Evolutionary conservation across 305 asterid species (phyloP), one percentile per base, ranked within the genome.

Genomic region (Fraxinus albicans): DNA sequence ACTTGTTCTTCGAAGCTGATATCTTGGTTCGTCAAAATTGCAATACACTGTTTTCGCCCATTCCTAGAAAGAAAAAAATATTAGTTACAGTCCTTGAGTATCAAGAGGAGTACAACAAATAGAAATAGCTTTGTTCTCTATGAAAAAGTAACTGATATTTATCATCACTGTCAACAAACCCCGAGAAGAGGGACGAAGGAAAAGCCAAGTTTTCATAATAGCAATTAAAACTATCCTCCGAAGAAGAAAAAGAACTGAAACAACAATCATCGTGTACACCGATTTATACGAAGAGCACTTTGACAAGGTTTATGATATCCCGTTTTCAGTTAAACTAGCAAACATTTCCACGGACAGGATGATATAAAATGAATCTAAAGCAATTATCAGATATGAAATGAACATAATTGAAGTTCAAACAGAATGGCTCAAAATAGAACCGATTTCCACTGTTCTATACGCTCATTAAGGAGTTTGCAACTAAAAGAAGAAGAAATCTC

Each of bases 1-100:
- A 81, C 86, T 90, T 2, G 97, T 93, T 90, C 98, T 86, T 76
- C 97, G 90, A 19, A 93, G 92, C 89, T 94, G 98, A 82, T 88
- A 93, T 88, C 92, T 91, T 79, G 92, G 86, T 86, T 91, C 90
- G 44, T 88, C 77, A 47, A 88, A 77, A 34, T 82, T 86, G 40
- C 81, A 75, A 8, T 76, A 81, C 27, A 87, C 3, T 76, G 77
- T 55, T 79, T 87, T 81, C 25, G 89, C 95, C 23, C 93, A 83
- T 81, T 91, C 97, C 98, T 94, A 94, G 82, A 81, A 84, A 38
- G 8, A 72, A 47, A 25, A 55, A 47, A 15, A 34, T 40, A 77
- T 55, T 27, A 53, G 9, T 21, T 23, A 40, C 50, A 33, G 25
- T 72, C n/a, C 76, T 72, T 33, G 25, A n/a, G 21, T 53, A 33